phyloP scores from a whole-genome alignment of 2,329 filamentous ascomycete genomes.

The Nectriaceae sp. region DNA sequence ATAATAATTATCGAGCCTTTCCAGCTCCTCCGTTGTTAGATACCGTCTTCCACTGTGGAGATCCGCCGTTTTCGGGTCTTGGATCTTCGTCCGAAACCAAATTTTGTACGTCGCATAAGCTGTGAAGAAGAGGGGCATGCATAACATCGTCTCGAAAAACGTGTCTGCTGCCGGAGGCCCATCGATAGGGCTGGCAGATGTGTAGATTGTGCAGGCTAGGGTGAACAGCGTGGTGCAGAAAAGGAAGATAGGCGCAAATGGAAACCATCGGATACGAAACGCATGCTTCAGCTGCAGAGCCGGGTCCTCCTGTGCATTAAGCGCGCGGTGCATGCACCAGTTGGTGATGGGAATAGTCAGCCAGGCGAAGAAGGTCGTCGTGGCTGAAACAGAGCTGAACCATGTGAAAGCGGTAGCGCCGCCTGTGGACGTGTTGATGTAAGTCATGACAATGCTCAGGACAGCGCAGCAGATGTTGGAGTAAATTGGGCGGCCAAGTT shows the following conservation, averaged over 20 bases:
- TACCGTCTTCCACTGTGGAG: not conserved
- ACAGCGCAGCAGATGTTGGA: not conserved
- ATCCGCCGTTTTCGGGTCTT: not conserved
- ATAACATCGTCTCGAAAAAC: not conserved
- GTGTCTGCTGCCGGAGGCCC: not conserved
- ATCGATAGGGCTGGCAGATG: not conserved
- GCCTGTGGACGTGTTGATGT: not conserved
- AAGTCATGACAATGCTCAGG: not conserved
- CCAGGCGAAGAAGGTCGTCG: not conserved
- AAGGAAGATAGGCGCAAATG: not conserved
- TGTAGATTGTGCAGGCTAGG: not conserved
- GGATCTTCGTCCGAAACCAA: not conserved
- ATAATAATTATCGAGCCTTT: not conserved
- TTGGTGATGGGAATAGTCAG: not conserved
- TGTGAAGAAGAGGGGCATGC: not conserved
- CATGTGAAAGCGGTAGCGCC: not conserved
- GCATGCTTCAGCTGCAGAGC: not conserved
- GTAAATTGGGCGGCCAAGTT: not conserved
- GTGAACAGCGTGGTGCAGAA: not conserved
- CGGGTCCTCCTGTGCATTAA: not conserved
- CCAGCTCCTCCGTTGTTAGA: not conserved
- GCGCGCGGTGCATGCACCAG: not conserved
- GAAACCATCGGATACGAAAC: not conserved
- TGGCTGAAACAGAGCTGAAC: not conserved
- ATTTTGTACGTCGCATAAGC: not conserved